A percentile compares a stretch with the other conserved stretches of the same genome.
These are phyloP conservation scores for Bipolaris zeicola DNA, from an alignment of 2,329 filamentous ascomycete genomes.

Conservation along the genomic window DNA sequence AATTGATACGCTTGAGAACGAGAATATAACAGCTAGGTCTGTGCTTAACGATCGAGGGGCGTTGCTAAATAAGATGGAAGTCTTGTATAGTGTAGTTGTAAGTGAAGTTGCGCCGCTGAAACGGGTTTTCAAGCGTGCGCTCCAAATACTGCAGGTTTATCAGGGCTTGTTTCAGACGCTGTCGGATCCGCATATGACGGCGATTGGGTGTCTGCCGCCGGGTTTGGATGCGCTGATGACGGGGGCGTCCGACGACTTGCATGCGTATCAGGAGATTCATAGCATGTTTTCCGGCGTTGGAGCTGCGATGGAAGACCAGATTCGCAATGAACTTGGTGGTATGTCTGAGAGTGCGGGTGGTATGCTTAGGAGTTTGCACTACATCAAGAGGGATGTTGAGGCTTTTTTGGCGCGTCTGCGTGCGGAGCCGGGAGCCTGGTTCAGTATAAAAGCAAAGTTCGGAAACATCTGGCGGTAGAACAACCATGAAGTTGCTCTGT, in stretches of 20 bases:
- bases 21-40: constrained; percentile 6
- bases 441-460: constrained; percentile 10
- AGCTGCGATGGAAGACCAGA: constrained; percentile 12
- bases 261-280: constrained; percentile 13
- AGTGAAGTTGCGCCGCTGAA: constrained; percentile 20
- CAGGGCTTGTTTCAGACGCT: constrained; percentile 14
- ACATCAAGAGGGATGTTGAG: constrained; percentile 12
- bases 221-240: constrained; percentile 9
- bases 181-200: background rate
- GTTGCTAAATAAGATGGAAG: constrained; percentile 9
- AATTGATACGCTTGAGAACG: constrained; percentile 15
- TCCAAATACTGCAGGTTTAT: constrained; percentile 14
- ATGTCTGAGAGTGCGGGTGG: constrained; percentile 12
- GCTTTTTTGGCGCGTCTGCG: constrained; percentile 11
- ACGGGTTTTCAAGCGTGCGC: constrained; percentile 9
- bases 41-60: constrained; percentile 5
- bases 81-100: constrained; percentile 13
- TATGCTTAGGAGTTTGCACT: constrained; percentile 13
- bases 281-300: constrained; percentile 1
- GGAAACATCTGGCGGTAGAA: background rate
- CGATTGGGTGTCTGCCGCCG: constrained; percentile 4
- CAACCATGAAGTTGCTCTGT: background rate
- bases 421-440: constrained; percentile 11
- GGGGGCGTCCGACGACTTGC: constrained; percentile 11
- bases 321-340: constrained; percentile 10